A percentile compares a stretch with the other conserved stretches of the same genome.
Conservation (phyloP, 2,329 filamentous ascomycete genomes). For the Trichophyton mentagrophytes region DNA sequence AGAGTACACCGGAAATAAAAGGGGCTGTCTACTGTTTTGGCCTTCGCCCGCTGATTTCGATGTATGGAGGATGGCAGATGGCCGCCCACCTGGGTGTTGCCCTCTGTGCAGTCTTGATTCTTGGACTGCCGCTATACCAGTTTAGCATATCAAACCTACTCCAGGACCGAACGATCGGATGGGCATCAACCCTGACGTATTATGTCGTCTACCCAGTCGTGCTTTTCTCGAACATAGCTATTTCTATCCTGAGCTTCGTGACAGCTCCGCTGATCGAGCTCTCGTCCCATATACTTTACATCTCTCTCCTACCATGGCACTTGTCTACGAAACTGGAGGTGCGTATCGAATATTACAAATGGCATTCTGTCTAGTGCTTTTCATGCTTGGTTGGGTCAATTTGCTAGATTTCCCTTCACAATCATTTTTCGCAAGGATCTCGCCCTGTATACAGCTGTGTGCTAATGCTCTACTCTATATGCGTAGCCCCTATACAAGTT, state of each 20-base stretch:
- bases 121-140: not conserved
- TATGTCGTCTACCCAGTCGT: conserved; percentile 29
- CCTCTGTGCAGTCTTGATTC: not conserved
- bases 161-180: conserved; percentile 1
- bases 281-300: conserved; percentile 28
- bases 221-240: conserved; percentile 28
- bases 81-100: not conserved
- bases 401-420: not conserved
- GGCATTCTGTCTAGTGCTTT: too few species aligned
- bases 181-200: conserved; percentile 20
- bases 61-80: not conserved
- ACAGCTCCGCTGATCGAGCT: conserved; percentile 39
- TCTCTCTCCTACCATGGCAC: conserved; percentile 38
- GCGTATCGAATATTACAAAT: conserved; percentile 11
- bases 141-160: not conserved
- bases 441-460: not conserved
- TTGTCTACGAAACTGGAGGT: conserved; percentile 46
- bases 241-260: conserved; percentile 29
- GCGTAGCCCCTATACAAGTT: conserved; percentile 39
- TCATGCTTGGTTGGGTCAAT: too few species aligned
- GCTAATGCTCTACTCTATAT: not conserved
- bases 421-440: not conserved
- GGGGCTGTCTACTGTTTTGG: not conserved
- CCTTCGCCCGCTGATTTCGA: not conserved
- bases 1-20: not conserved